A percentile compares a stretch with the other conserved stretches of the same genome.
Evolutionary conservation across 495 filamentous ascomycete genomes (phyloP).

Genomic region (Aspergillus haitiensis): DNA sequence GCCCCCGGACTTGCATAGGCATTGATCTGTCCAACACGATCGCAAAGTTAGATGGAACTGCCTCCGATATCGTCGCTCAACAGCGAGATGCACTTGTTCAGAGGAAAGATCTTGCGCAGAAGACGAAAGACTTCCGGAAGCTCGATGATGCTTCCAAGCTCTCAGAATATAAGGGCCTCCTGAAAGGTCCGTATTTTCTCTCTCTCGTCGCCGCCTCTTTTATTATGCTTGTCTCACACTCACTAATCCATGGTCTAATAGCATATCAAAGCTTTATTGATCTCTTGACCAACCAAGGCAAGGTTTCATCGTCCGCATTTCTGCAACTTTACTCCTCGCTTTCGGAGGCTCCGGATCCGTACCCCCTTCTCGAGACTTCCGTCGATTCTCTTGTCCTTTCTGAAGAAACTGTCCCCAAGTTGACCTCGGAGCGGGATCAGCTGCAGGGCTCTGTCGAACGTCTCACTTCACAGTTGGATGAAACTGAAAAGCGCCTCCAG

Average conservation of each 20-base stretch:
- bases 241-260: constrained; percentile 32
- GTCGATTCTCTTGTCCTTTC: constrained; percentile 88
- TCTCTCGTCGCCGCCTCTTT: not conserved
- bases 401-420: constrained; percentile 85
- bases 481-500: constrained; percentile 73
- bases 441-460: constrained; percentile 74
- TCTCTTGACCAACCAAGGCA: constrained; percentile 89
- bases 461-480: constrained; percentile 90
- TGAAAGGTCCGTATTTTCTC: constrained; percentile 64
- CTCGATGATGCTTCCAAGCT: constrained; percentile 89
- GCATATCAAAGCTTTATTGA: constrained; percentile 98
- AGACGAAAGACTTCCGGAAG: constrained; percentile 97
- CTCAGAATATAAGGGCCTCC: constrained; percentile 78
- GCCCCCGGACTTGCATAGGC: constrained; percentile 47
- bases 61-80: constrained; percentile 87
- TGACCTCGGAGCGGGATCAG: constrained; percentile 82
- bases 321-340: constrained; percentile 88
- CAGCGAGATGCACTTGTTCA: constrained; percentile 92
- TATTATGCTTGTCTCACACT: constrained; percentile 11
- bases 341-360: constrained; percentile 94
- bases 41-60: constrained; percentile 83
- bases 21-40: constrained; percentile 86
- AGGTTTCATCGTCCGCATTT: constrained; percentile 87
- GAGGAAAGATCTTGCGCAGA: constrained; percentile 94
- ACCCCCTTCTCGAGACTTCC: constrained; percentile 92